Evolutionary conservation across 495 filamentous ascomycete species (phyloP), one percentile per base, ranked within the genome.

Genomic region (Penicillium pancosmium): DNA sequence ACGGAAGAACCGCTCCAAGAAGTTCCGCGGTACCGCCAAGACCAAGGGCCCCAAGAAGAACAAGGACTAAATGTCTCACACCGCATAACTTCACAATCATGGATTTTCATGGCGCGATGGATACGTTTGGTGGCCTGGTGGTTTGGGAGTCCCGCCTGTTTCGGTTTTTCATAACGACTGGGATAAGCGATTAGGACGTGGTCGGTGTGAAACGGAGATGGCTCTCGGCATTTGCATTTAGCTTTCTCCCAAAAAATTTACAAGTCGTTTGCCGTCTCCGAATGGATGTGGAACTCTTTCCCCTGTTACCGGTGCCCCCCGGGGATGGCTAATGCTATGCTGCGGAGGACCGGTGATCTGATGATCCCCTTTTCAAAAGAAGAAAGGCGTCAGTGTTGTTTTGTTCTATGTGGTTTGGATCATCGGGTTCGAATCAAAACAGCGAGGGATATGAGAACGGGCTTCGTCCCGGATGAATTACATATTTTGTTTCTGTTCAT

Each of bases 1-100:
- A 86, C 90, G 95, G 84, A 99, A 98, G 90, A 99, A 99, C 91
- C 86, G 93, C 75, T 87, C 89, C 80, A 98, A 98, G 91, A 92
- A 93, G 77, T 89, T 96, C 77, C 91, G 95, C 64, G 95, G 95
- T 76, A 93, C 89, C 67, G 95, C 92, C 70, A 90, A 90, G 80
- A 78, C 76, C 71, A 98, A 97, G 90, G 90, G 90, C 73, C 88
- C 86, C 69, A 88, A 89, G 82, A 88, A 92, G 83, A 73, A 41
- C 78, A 80, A 80, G 78, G 69, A 79, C 67, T 80, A 80, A 78
- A 62, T 63, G 70, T 67, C 60, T 70, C 66, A 55, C 57, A 51
- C 50, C 58, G 31, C 60, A 59, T 61, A 46, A 66, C 55, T 63
- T 57, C 57, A 43, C 46, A n/a, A 48, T 48, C 46, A 48, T 48